phyloP scores from a whole-genome alignment of 1,284 basidiomycete genomes.

The Rhodotorula sp. region DNA sequence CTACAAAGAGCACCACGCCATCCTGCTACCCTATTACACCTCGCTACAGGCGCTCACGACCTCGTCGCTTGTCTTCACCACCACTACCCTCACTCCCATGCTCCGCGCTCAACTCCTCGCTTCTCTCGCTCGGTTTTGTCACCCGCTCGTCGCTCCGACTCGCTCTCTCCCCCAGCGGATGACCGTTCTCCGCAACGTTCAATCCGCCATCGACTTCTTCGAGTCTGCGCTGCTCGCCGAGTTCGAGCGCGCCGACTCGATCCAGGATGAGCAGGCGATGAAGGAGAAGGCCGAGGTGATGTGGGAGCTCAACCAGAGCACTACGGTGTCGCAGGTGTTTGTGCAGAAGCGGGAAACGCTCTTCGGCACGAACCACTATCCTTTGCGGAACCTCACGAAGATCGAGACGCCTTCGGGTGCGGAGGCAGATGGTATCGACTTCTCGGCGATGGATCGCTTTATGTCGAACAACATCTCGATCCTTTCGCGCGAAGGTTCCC shows the following conservation, averaged over 20 bases:
- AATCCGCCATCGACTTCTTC: conserved; percentile 78
- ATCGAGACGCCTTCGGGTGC: conserved; percentile 36
- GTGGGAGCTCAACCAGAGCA: conserved; percentile 68
- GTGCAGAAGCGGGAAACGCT: conserved; percentile 92
- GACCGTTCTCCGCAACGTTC: conserved; percentile 62
- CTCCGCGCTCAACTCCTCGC: conserved; percentile 55
- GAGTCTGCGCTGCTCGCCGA: conserved; percentile 76
- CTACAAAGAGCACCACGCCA: conserved; percentile 38
- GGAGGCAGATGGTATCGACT: conserved; percentile 63
- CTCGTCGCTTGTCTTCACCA: conserved; percentile 45
- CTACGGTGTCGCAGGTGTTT: conserved; percentile 64
- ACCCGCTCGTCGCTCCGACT: conserved; percentile 62
- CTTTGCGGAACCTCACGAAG: conserved; percentile 74
- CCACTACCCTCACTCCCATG: conserved; percentile 24
- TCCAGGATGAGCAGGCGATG: conserved; percentile 70
- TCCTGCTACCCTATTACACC: conserved; percentile 43
- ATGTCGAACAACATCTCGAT: conserved; percentile 67
- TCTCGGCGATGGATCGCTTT: conserved; percentile 89
- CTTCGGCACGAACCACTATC: conserved; percentile 78
- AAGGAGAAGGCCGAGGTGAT: conserved; percentile 71
- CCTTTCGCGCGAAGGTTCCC: conserved; percentile 70
- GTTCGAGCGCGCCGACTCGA: conserved; percentile 65
- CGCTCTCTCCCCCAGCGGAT: conserved; percentile 57
- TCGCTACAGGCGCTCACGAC: conserved; percentile 44
- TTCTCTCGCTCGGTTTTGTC: conserved; percentile 71